Evolutionary conservation across 495 filamentous ascomycete species (phyloP).

Genomic region (Acidiella bohemica): DNA sequence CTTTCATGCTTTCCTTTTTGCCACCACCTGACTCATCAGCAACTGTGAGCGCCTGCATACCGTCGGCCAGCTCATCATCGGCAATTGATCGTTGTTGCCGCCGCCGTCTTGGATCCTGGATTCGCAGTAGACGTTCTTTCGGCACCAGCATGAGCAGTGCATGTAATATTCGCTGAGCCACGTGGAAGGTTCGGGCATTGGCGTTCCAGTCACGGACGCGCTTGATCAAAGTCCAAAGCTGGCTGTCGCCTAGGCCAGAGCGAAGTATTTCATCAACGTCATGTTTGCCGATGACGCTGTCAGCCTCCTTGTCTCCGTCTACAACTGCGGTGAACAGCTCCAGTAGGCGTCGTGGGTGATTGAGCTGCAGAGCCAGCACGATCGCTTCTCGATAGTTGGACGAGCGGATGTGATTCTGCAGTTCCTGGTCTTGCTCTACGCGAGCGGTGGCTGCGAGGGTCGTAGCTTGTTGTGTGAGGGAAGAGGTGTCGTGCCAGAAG

Average conservation of each 20-base stretch:
- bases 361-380: constrained; percentile 75
- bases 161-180: constrained; percentile 77
- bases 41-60: constrained; percentile 12
- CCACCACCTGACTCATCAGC: constrained; percentile 2
- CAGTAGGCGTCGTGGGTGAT: constrained; percentile 79
- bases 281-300: constrained; percentile 54
- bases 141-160: constrained; percentile 67
- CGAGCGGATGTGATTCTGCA: constrained; percentile 79
- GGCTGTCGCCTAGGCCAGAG: constrained; percentile 63
- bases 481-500: constrained; percentile 88
- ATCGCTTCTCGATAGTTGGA: constrained; percentile 85
- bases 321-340: constrained; percentile 69
- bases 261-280: constrained; percentile 77
- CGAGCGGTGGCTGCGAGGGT: constrained; percentile 58
- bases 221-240: constrained; percentile 65
- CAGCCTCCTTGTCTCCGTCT: constrained; percentile 41
- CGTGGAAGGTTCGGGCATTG: constrained; percentile 69
- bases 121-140: constrained; percentile 54
- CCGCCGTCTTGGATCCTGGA: constrained; percentile 34
- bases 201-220: constrained; percentile 92
- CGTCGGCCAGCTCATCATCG: constrained; percentile 3
- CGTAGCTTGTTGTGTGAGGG: constrained; percentile 56
- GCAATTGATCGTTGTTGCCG: too few relatives aligned
- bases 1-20: constrained; percentile 54
- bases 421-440: constrained; percentile 80